Evolutionary conservation across 202 grass and related monocot species (phyloP).

Genomic region (Hordeum pubiflorum): DNA sequence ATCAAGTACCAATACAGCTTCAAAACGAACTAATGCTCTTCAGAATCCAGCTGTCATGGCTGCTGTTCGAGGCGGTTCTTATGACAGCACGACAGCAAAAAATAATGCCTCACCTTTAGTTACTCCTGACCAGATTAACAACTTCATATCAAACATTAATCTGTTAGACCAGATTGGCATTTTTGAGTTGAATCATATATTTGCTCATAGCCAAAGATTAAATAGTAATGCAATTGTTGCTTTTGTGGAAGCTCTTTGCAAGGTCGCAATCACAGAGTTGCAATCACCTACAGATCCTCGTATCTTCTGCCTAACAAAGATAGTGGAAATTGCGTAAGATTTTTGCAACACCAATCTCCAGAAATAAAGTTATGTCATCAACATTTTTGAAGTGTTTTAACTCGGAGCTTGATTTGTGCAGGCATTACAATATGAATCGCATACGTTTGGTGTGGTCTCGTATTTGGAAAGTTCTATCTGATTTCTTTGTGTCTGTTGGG

Average conservation of each 20-base stretch:
- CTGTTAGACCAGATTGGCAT: constrained; percentile 94
- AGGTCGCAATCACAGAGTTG: constrained; percentile 79
- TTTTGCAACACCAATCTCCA: not conserved
- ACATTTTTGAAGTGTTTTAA: constrained; percentile 17
- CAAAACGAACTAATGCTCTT: constrained; percentile 66
- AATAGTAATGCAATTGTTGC: constrained; percentile 98
- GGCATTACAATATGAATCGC: constrained; percentile 99
- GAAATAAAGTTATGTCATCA: not conserved
- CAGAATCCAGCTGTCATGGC: constrained; percentile 95
- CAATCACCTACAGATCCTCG: constrained; percentile 88
- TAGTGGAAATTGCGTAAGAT: constrained; percentile 99
- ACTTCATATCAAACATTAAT: constrained; percentile 92
- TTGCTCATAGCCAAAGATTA: constrained; percentile 91
- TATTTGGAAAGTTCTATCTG: constrained; percentile 91
- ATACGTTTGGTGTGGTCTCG: constrained; percentile 94
- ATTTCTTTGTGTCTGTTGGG: constrained; percentile 93
- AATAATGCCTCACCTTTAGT: constrained; percentile 51
- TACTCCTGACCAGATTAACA: constrained; percentile 92
- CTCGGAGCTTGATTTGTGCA: constrained; percentile 36
- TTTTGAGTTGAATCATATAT: constrained; percentile 98
- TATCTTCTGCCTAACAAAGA: constrained; percentile 98
- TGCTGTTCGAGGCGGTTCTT: constrained; percentile 89
- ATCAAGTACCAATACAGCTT: constrained; percentile 35
- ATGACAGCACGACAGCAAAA: constrained; percentile 67
- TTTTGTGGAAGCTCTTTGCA: constrained; percentile 97